Conservation (phyloP, 768 basidiomycete species). For the Grammothele lineata region DNA sequence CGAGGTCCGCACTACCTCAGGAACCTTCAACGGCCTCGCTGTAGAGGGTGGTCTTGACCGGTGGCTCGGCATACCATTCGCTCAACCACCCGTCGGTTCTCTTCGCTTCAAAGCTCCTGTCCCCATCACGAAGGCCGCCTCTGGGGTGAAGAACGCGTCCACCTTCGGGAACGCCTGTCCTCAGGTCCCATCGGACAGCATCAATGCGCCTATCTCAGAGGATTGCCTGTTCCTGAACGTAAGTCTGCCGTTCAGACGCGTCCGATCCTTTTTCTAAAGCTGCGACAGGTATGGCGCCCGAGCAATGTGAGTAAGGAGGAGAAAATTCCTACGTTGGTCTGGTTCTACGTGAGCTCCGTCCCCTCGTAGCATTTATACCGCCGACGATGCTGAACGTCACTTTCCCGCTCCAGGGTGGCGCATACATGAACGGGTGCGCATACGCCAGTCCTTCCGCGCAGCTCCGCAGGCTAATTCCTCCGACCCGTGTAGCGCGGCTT, state of each 20-base stretch:
- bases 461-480: not conserved
- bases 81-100: constrained; percentile 46
- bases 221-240: constrained; percentile 54
- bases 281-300: constrained; percentile 24
- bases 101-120: constrained; percentile 55
- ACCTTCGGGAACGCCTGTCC: constrained; percentile 55
- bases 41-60: constrained; percentile 37
- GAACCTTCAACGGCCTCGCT: constrained; percentile 12
- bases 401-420: constrained; percentile 40
- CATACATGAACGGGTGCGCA: constrained; percentile 40
- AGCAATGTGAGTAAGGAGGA: constrained; percentile 11
- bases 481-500: constrained; percentile 35
- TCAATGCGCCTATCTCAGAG: constrained; percentile 46
- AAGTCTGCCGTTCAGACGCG: too few relatives aligned
- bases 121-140: constrained; percentile 29
- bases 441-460: not conserved
- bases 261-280: too few relatives aligned
- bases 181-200: constrained; percentile 32
- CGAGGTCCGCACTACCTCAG: constrained; percentile 14
- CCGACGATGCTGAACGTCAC: not conserved
- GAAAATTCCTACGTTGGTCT: constrained; percentile 27
- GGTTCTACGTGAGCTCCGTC: constrained; percentile 26
- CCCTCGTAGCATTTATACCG: not conserved
- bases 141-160: constrained; percentile 36
- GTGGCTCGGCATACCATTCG: constrained; percentile 60